Evolutionary conservation across 805 yeast species (phyloP), one percentile per base, ranked within the genome.

Genomic region (Diddensiella transvaalensis): DNA sequence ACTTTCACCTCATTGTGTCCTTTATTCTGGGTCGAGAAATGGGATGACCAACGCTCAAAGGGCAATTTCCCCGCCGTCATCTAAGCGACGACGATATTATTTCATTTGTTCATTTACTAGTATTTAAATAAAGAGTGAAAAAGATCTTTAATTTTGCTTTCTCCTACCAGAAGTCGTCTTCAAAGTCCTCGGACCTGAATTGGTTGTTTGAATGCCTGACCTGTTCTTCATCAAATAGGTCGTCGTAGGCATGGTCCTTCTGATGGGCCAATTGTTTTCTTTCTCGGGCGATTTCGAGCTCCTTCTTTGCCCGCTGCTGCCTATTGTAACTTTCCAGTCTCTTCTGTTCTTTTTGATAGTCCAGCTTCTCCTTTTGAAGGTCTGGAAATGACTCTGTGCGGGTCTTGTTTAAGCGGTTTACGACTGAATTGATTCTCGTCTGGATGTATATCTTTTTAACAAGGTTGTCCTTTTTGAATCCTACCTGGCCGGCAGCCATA

Each of bases 401-500:
- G 3, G 91, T 83, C 64, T 82, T 84, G 59, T 76, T 78, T 50
- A 85, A 66, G 53, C 80, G 71, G 57, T 83, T 85, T 33, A 86
- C 62, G 1, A 82, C 69, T 3, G 77, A 66, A 58, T 81, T 84
- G 40, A 82, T 82, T 54, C 81, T 73, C 33, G 73, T 73, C 44
- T 72, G 75, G 26, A 87, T 75, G 52, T 71, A 74, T 24, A 78
- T 65, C 52, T 78, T 74, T 51, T 70, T 76, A 21, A 83, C 80
- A 44, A 69, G 66, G 51, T 75, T 78, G 1, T 72, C 74, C 50
- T 82, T 79, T 49, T 82, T 77, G 64, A 85, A 86, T 1, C 86
- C 78, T 4, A 86, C 95, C 43, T 87, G 87, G 3, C 95, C 95
- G 3, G 77, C 78, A 42, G 78, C 87, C 93, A 85, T 85, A 24